Evolutionary conservation across 306 rosid species (phyloP), one percentile per base, ranked within the genome.

Genomic region (Prunus padus): DNA sequence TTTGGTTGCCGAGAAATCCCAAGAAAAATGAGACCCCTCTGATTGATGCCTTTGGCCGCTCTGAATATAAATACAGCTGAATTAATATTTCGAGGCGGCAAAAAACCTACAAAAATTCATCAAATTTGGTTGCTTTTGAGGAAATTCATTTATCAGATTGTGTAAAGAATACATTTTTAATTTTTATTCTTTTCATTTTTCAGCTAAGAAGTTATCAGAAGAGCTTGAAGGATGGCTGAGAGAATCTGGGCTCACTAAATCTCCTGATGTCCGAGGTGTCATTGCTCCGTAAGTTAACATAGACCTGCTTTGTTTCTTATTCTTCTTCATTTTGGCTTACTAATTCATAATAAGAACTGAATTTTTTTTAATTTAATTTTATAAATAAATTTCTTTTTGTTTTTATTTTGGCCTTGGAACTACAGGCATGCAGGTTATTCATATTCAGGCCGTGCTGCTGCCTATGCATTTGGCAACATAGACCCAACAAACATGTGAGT

Each of bases 391-490:
- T 19, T 30, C 65, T 18, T 47, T 20, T 47, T 11, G 14, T 9
- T 37, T 70, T 31, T 13, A 26, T 71, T 51, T 69, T 71, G 77
- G 64, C 46, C 40, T 25, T 78, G 81, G 84, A 81, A 55, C 79
- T 60, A 33, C 87, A 96, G 99, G 81, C 99, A 96, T 84, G 99
- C 99, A 33, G 99, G 99, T 68, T 96, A 90, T 86, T 92, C 97
- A 16, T 96, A 86, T 82, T 96, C 99, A 9, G 99, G 99, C 30
- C 91, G 89, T 64, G 97, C 99, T 60, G 99, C 99, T 44, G 99
- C 99, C 5, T 96, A 89, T 86, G 97, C 97, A 20, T 95, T 95
- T 84, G 97, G 88, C 77, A 95, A 92, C 86, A 95, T 95, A 37
- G 97, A 95, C 84, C 99, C 99, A 40, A 84, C 96, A 51, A 90